Evolutionary conservation across 805 yeast species (phyloP).

Genomic region (Henningerozyma blattae): DNA sequence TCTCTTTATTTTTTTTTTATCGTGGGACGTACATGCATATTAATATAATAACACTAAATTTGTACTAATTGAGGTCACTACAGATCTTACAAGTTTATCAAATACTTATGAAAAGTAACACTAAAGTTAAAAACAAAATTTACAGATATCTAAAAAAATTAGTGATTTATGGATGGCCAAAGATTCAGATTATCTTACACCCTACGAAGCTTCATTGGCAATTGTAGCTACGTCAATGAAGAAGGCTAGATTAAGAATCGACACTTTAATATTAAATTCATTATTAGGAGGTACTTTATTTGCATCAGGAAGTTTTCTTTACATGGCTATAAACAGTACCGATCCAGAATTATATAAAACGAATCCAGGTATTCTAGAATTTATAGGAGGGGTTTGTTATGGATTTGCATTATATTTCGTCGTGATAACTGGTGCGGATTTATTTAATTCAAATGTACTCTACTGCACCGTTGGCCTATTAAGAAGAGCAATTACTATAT

Average conservation of each 20-base stretch:
- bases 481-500: slow-evolving; percentile 55
- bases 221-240: slow-evolving; percentile 81
- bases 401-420: slow-evolving; percentile 69
- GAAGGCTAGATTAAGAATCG: slow-evolving; percentile 54
- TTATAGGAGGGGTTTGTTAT: slow-evolving; percentile 52
- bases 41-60: too few relatives aligned
- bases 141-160: too few relatives aligned
- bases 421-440: slow-evolving; percentile 54
- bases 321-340: slow-evolving; percentile 41
- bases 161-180: too few relatives aligned
- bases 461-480: slow-evolving; percentile 58
- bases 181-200: slow-evolving; percentile 60
- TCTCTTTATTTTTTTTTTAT: too few relatives aligned
- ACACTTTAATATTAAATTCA: slow-evolving; percentile 50
- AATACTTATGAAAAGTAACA: too few relatives aligned
- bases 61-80: too few relatives aligned
- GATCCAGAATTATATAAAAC: slow-evolving; percentile 29
- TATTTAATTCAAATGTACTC: slow-evolving; percentile 62
- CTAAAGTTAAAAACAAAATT: too few relatives aligned
- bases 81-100: too few relatives aligned
- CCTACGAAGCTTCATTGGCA: slow-evolving; percentile 74
- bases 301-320: slow-evolving; percentile 63
- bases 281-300: slow-evolving; percentile 61
- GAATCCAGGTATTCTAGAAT: slow-evolving; percentile 40
- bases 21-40: too few relatives aligned